A percentile compares a stretch with the other conserved stretches of the same genome.
These are phyloP conservation scores for Pseudogymnoascus sp. DNA, from an alignment of 2,329 filamentous ascomycete species.

Conservation along the genomic window DNA sequence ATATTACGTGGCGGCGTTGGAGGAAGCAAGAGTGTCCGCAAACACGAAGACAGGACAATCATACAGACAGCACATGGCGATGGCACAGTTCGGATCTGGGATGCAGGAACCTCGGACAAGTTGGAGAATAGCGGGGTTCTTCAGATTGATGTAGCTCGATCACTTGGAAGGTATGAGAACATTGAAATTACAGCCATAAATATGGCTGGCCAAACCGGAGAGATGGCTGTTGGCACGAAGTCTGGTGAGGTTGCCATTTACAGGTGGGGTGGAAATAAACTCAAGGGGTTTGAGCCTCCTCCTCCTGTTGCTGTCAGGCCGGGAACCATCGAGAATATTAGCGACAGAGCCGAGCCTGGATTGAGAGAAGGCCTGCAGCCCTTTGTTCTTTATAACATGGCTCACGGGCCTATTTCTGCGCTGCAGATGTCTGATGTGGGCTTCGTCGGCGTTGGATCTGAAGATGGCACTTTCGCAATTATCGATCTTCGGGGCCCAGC, in stretches of 20 bases:
- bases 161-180: conserved; percentile 69
- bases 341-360: conserved; percentile 58
- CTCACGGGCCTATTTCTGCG: conserved; percentile 71
- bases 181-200: conserved; percentile 73
- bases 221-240: conserved; percentile 73
- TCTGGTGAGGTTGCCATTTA: conserved; percentile 84
- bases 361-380: conserved; percentile 78
- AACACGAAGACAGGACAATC: conserved; percentile 76
- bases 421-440: conserved; percentile 85
- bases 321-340: conserved; percentile 68
- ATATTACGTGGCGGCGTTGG: conserved; percentile 74
- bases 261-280: conserved; percentile 75
- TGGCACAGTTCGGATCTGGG: conserved; percentile 87
- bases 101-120: conserved; percentile 83
- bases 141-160: conserved; percentile 79
- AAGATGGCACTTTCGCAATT: conserved; percentile 70
- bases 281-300: conserved; percentile 54
- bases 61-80: conserved; percentile 84
- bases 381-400: conserved; percentile 71
- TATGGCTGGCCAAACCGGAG: conserved; percentile 71
- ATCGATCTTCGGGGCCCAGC: conserved; percentile 82
- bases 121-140: conserved; percentile 77
- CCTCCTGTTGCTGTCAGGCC: conserved; percentile 49
- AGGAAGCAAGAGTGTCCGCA: conserved; percentile 58
- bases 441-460: conserved; percentile 81